Conservation (phyloP, 2,329 filamentous ascomycete species). For the Cytospora piceicola region DNA sequence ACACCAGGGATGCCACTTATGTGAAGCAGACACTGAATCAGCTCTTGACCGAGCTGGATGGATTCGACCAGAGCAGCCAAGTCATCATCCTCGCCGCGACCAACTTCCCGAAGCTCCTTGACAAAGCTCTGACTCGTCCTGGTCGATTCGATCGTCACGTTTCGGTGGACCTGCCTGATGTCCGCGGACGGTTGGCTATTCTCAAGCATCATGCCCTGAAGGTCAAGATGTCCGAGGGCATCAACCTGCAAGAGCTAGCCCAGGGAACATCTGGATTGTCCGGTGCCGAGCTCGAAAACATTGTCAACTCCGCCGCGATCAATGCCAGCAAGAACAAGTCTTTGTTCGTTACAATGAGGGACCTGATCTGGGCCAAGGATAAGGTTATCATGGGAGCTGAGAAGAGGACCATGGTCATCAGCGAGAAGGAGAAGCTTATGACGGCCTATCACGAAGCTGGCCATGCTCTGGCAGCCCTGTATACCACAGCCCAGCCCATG, state of each 20-base stretch:
- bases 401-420: slow-evolving; percentile 85
- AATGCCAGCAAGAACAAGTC: slow-evolving; percentile 89
- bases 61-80: slow-evolving; percentile 91
- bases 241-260: slow-evolving; percentile 83
- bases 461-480: slow-evolving; percentile 87
- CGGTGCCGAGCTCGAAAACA: slow-evolving; percentile 93
- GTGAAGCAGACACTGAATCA: slow-evolving; percentile 98
- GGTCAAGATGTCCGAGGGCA: slow-evolving; percentile 77
- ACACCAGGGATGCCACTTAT: slow-evolving; percentile 90
- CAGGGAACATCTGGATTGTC: slow-evolving; percentile 90
- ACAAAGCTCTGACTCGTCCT: slow-evolving; percentile 91
- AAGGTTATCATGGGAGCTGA: slow-evolving; percentile 98
- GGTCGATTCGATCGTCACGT: slow-evolving; percentile 96
- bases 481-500: slow-evolving; percentile 70
- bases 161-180: slow-evolving; percentile 85
- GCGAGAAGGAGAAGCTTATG: slow-evolving; percentile 91
- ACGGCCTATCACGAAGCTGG: slow-evolving; percentile 98
- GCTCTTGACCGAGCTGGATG: slow-evolving; percentile 93
- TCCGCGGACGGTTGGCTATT: slow-evolving; percentile 89
- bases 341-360: slow-evolving; percentile 71
- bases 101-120: slow-evolving; percentile 91
- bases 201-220: slow-evolving; percentile 93
- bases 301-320: slow-evolving; percentile 94
- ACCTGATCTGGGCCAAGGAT: slow-evolving; percentile 98
- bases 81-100: slow-evolving; percentile 96